Conservation (phyloP, 495 filamentous ascomycete genomes). For the Penicillium salamii region DNA sequence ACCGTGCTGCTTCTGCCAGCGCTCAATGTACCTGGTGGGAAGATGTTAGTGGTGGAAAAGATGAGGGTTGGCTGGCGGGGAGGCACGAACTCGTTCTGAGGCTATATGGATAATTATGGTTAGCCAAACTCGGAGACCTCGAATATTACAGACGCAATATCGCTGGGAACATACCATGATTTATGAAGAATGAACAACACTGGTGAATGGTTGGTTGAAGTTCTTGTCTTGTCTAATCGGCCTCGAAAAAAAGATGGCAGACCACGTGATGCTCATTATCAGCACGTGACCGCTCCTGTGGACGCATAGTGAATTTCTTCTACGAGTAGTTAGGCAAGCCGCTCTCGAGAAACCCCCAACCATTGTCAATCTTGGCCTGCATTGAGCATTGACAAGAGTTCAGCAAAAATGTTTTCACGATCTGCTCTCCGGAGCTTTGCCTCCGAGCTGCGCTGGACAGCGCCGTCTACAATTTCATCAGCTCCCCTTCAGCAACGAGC, state of each 20-base stretch:
- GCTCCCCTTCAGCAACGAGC: conserved; percentile 36
- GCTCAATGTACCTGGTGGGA: conserved; percentile 71
- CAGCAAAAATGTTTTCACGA: conserved; percentile 40
- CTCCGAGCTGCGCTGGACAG: conserved; percentile 35
- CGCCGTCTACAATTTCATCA: conserved; percentile 30
- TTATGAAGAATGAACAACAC: conserved; percentile 20
- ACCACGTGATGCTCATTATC: conserved; percentile 27
- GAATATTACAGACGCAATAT: not conserved
- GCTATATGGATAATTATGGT: conserved; percentile 44
- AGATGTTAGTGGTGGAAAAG: conserved; percentile 15
- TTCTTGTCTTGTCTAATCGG: conserved; percentile 25
- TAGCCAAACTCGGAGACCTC: conserved; percentile 2
- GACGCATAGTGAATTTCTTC: conserved; percentile 34
- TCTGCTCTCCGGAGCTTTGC: conserved; percentile 34
- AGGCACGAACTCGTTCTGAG: conserved; percentile 72
- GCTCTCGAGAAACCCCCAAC: conserved; percentile 11
- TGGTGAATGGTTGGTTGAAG: conserved; percentile 13
- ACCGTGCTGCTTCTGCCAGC: conserved; percentile 78
- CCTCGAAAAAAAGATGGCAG: conserved; percentile 33
- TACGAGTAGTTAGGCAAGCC: conserved; percentile 12
- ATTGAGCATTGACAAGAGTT: conserved; percentile 8
- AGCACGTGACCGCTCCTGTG: conserved; percentile 30
- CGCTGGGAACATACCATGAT: conserved; percentile 34
- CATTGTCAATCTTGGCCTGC: conserved; percentile 14
- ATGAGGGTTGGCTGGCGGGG: conserved; percentile 16